phyloP scores from a whole-genome alignment of 1,284 basidiomycete species.

The Tetrapyrgos nigripes region DNA sequence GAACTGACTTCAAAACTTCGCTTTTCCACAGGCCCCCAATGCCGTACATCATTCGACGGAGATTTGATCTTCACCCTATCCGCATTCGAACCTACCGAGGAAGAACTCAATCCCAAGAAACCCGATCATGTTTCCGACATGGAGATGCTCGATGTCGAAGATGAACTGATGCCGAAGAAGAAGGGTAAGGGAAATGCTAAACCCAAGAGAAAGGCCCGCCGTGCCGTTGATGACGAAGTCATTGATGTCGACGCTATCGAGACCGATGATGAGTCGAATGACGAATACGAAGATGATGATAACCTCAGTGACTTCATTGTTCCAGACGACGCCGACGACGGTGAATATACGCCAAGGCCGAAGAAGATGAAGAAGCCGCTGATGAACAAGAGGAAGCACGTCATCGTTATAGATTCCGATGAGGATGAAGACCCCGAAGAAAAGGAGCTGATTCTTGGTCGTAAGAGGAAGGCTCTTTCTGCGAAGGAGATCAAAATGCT shows the following conservation, averaged over 20 bases:
- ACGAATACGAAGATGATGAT: slow-evolving; percentile 43
- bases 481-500: slow-evolving; percentile 46
- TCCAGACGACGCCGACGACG: slow-evolving; percentile 53
- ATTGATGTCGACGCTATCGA: slow-evolving; percentile 14
- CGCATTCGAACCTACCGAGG: slow-evolving; percentile 57
- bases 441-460: slow-evolving; percentile 49
- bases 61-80: slow-evolving; percentile 51
- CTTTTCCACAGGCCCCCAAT: slow-evolving; percentile 50
- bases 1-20: neutral
- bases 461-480: slow-evolving; percentile 30
- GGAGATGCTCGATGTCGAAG: slow-evolving; percentile 28
- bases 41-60: slow-evolving; percentile 48
- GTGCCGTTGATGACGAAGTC: neutral
- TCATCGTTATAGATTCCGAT: slow-evolving; percentile 53
- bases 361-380: slow-evolving; percentile 43
- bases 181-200: slow-evolving; percentile 27
- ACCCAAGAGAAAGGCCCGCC: slow-evolving; percentile 12
- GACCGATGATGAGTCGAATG: slow-evolving; percentile 8
- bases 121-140: slow-evolving; percentile 26
- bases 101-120: slow-evolving; percentile 40
- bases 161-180: slow-evolving; percentile 9
- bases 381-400: slow-evolving; percentile 33
- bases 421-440: slow-evolving; percentile 50
- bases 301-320: slow-evolving; percentile 62
- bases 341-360: slow-evolving; percentile 51